A percentile compares a stretch with the other conserved stretches of the same genome.
These are phyloP conservation scores for Panaeolus papilionaceus DNA, from an alignment of 768 basidiomycete genomes.

Conservation along the genomic window DNA sequence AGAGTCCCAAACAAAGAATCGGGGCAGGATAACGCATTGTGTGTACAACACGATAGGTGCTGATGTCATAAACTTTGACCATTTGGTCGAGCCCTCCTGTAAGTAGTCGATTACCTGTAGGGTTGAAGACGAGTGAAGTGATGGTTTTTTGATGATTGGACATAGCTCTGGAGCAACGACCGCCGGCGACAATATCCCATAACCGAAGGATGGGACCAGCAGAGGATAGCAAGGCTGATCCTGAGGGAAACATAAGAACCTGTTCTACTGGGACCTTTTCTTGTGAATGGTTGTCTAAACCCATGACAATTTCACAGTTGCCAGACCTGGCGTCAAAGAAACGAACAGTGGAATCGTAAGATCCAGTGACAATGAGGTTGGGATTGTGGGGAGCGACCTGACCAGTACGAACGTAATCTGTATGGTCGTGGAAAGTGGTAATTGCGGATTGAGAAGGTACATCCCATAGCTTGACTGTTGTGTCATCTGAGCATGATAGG, in stretches of 20 bases:
- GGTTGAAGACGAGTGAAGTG: slow-evolving; percentile 84
- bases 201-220: slow-evolving; percentile 92
- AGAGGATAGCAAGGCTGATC: slow-evolving; percentile 82
- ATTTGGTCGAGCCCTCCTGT: slow-evolving; percentile 95
- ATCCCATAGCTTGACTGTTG: slow-evolving; percentile 94
- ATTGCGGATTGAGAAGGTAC: slow-evolving; percentile 86
- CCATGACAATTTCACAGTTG: slow-evolving; percentile 85
- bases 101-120: slow-evolving; percentile 77
- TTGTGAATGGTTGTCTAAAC: slow-evolving; percentile 37
- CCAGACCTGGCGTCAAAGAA: slow-evolving; percentile 89
- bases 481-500: slow-evolving; percentile 96
- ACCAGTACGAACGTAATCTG: slow-evolving; percentile 96
- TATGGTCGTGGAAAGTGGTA: slow-evolving; percentile 82
- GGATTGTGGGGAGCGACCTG: slow-evolving; percentile 85
- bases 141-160: slow-evolving; percentile 99
- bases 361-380: slow-evolving; percentile 87
- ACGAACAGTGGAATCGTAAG: slow-evolving; percentile 91
- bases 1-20: slow-evolving; percentile 87
- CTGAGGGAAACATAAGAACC: slow-evolving; percentile 91
- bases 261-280: slow-evolving; percentile 82
- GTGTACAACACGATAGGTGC: slow-evolving; percentile 93
- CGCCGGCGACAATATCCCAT: slow-evolving; percentile 95
- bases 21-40: slow-evolving; percentile 99
- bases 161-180: slow-evolving; percentile 86
- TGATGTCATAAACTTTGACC: slow-evolving; percentile 98